Evolutionary conservation across 345 rosid species (phyloP).

Genomic region (Cardiospermum halicacabum): DNA sequence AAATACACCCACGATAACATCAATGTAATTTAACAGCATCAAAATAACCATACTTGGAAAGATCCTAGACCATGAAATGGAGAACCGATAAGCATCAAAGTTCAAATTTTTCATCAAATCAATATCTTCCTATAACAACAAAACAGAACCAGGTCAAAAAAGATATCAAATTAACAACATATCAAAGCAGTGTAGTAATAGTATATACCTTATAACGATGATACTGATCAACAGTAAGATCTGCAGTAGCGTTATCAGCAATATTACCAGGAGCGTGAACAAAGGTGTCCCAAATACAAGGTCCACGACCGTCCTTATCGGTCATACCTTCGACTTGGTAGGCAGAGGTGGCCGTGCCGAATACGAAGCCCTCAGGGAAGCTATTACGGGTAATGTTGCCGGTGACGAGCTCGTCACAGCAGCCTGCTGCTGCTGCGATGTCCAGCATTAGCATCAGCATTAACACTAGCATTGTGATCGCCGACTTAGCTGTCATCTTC

Average conservation of each 20-base stretch:
- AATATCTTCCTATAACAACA: conserved; percentile 33
- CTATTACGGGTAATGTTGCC: conserved; percentile 36
- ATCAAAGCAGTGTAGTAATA: neutral
- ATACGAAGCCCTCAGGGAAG: conserved; percentile 40
- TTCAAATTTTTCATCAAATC: conserved; percentile 41
- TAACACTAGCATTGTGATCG: no score
- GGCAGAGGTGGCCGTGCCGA: conserved; percentile 56
- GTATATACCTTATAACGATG: conserved; percentile 39
- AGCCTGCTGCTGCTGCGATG: neutral
- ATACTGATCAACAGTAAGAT: conserved; percentile 56
- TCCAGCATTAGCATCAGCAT: neutral
- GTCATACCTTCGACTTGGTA: conserved; percentile 66
- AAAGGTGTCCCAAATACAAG: conserved; percentile 55
- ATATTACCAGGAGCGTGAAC: conserved; percentile 40
- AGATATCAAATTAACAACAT: no score
- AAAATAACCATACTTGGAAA: conserved; percentile 37
- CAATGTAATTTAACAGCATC: no score
- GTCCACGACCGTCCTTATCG: conserved; percentile 53
- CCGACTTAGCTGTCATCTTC: no score
- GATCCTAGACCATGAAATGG: conserved; percentile 59
- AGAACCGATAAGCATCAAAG: conserved; percentile 55
- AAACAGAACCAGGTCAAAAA: neutral
- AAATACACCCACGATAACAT: no score
- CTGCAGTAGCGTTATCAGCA: conserved; percentile 35
- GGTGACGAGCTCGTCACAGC: conserved; percentile 19